phyloP scores from a whole-genome alignment of 768 basidiomycete species.

The Thelephora ganbajun region DNA sequence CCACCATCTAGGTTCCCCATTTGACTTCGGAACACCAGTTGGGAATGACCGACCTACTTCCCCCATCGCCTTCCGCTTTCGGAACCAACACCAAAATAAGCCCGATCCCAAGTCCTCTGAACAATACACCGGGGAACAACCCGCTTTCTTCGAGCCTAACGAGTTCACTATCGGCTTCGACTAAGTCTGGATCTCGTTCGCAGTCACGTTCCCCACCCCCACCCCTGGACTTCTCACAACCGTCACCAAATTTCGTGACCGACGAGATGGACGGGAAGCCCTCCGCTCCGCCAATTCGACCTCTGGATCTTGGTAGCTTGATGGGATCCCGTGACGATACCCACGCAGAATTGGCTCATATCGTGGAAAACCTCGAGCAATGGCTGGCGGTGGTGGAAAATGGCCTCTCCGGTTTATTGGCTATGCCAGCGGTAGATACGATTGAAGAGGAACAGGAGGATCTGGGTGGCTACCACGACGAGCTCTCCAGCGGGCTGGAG shows the following conservation, averaged over 20 bases:
- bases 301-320: constrained; percentile 54
- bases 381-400: constrained; percentile 67
- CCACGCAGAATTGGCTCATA: constrained; percentile 55
- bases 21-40: constrained; percentile 58
- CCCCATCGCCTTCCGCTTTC: constrained; percentile 51
- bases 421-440: constrained; percentile 31
- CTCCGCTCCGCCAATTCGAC: constrained; percentile 34
- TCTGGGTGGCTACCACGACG: not conserved
- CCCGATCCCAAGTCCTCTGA: constrained; percentile 25
- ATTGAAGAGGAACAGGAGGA: constrained; percentile 54
- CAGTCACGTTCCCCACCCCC: constrained; percentile 11
- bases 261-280: constrained; percentile 6
- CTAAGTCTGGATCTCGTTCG: constrained; percentile 17
- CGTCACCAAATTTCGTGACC: constrained; percentile 8
- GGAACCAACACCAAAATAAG: constrained; percentile 23
- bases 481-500: not conserved
- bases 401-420: constrained; percentile 57
- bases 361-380: constrained; percentile 58
- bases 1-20: constrained; percentile 37
- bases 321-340: constrained; percentile 42
- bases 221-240: constrained; percentile 11
- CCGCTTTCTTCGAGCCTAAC: constrained; percentile 8
- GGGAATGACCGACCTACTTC: constrained; percentile 54
- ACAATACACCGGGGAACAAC: constrained; percentile 9
- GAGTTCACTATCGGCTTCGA: constrained; percentile 21